Evolutionary conservation across 805 yeast species (phyloP).

Genomic region (Metschnikowia continentalis): DNA sequence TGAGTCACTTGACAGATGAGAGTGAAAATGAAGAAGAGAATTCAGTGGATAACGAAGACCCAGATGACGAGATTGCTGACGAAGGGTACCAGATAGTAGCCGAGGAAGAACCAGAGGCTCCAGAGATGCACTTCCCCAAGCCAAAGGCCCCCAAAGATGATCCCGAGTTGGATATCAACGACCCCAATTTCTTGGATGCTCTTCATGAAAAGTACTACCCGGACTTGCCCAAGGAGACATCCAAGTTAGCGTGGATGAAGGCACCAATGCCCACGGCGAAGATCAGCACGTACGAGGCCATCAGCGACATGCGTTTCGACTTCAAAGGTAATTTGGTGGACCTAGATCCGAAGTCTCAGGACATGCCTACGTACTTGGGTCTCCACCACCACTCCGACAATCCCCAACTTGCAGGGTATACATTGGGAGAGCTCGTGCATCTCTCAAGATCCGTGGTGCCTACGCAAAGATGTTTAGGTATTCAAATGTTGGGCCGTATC

Average conservation of each 20-base stretch:
- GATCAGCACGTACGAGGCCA: slow-evolving; percentile 45
- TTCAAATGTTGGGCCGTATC: slow-evolving; percentile 82
- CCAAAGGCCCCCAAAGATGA: slow-evolving; percentile 34
- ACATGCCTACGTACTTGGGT: slow-evolving; percentile 57
- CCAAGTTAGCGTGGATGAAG: slow-evolving; percentile 89
- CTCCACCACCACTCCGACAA: slow-evolving; percentile 89
- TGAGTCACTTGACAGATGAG: slow-evolving; percentile 18
- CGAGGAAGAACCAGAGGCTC: slow-evolving; percentile 36
- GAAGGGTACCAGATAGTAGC: slow-evolving; percentile 40
- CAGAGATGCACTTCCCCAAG: slow-evolving; percentile 62
- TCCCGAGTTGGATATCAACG: slow-evolving; percentile 56
- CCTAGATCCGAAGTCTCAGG: slow-evolving; percentile 26
- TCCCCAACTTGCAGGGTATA: slow-evolving; percentile 90
- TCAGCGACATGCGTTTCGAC: slow-evolving; percentile 79
- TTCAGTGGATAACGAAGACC: slow-evolving; percentile 27
- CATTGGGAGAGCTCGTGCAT: slow-evolving; percentile 76
- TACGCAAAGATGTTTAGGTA: slow-evolving; percentile 82
- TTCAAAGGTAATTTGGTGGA: slow-evolving; percentile 75
- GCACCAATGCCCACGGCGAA: slow-evolving; percentile 47
- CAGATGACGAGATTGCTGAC: slow-evolving; percentile 38
- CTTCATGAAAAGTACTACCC: slow-evolving; percentile 86
- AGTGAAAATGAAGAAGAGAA: slow-evolving; percentile 20
- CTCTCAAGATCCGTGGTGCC: slow-evolving; percentile 73
- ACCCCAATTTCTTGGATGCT: slow-evolving; percentile 73
- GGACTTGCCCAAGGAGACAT: slow-evolving; percentile 77